Percentiles rank a stretch among this genome's conserved stretches.
Evolutionary conservation across 139 green algal genomes (phyloP).

Genomic region (Chlamydomonas incerta): DNA sequence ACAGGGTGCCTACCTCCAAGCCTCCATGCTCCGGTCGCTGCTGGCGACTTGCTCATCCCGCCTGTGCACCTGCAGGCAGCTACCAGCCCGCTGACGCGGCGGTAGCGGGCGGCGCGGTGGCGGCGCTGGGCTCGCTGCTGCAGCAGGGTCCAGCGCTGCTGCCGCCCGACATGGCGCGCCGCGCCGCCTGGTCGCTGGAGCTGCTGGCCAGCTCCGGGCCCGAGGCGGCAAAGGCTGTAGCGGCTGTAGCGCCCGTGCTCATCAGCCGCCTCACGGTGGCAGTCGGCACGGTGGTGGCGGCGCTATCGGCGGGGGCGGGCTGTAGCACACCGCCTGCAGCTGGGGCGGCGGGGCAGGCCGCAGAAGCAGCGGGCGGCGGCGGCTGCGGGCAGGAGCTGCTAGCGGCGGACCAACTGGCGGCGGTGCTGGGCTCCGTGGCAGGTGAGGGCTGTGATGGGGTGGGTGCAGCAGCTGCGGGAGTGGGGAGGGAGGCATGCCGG

Average conservation of each 20-base stretch:
- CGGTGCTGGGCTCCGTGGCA: slow-evolving; percentile 1
- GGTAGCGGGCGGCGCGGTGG: too few species aligned
- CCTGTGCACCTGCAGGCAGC: too few species aligned
- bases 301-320: too few species aligned
- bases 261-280: not conserved
- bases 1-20: too few species aligned
- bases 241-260: not conserved
- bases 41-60: too few species aligned
- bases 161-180: not conserved
- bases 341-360: too few species aligned
- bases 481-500: too few species aligned
- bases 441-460: not conserved
- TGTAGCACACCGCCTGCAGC: too few species aligned
- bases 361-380: not conserved
- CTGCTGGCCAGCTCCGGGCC: not conserved
- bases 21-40: too few species aligned
- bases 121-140: too few species aligned
- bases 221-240: not conserved
- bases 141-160: not conserved
- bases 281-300: not conserved
- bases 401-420: slow-evolving; percentile 13
- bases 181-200: slow-evolving; percentile 7
- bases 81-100: too few species aligned
- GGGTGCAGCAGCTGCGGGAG: too few species aligned
- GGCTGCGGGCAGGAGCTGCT: not conserved